Base-by-base conservation (phyloP, 495 filamentous ascomycete species). In the Emericellopsis terricola region DNA sequence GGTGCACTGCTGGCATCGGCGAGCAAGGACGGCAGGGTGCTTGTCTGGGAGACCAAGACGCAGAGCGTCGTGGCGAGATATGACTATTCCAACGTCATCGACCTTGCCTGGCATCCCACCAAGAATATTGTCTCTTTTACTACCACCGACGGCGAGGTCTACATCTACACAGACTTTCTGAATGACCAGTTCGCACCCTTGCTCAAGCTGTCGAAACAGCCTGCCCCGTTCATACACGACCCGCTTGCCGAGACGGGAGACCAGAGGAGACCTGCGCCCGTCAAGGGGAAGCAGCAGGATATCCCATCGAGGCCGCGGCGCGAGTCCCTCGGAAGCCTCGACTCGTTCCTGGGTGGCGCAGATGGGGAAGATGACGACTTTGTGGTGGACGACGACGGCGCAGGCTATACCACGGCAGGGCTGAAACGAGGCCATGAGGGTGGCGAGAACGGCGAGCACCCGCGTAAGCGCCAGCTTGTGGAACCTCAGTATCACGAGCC, bases 301-400 rank as follows among this genome's bases (percentile, higher is more conserved):
- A 42, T 55, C 15, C 48, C 57, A n/a, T 47, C 48, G 15, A 48
- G 56, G 19, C 43, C 53, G 44, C 38, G 56, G 40, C 37, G 57
- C 52, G 51, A 55, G 34, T 50, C 62, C 37, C 37, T 51, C 9
- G 64, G 58, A 28, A 64, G 57, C 36, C 49, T 69, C 21, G 64
- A 63, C 33, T 64, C 68, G 21, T 53, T 78, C 17, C 53, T 81
- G 31, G 63, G 59, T 15, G 55, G 55, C 5, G 58, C 78, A 43
- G 75, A 71, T 19, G 70, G 64, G 24, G 55, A 55, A 3, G 62
- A 78, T 42, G 78, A 78, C 20, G 84, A 79, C 44, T 97, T 94
- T 47, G 77, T 97, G 2, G 75, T 79, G 1, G 87, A 97, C 51
- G 89, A 97, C 43, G 89, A 97, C 46, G 85, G 82, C n/a, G 84